Evolutionary conservation across 331 rosid genomes (phyloP).

Genomic region (Rhamnella rubrinervis): DNA sequence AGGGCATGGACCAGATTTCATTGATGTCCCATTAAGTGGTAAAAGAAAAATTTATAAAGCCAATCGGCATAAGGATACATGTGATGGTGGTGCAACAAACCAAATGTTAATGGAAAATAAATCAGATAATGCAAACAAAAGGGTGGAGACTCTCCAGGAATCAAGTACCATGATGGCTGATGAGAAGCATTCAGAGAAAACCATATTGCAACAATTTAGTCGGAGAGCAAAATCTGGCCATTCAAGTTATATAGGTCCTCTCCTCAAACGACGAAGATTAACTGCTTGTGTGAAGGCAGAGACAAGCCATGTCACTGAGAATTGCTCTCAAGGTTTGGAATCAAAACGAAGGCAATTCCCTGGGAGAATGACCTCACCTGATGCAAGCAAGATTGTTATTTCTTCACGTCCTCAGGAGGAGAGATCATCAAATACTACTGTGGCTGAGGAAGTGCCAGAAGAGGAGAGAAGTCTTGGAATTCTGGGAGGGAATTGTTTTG

Average conservation of each 20-base stretch:
- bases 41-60: constrained; percentile 31
- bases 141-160: constrained; percentile 29
- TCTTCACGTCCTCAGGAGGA: constrained; percentile 29
- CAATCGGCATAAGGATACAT: constrained; percentile 17
- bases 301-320: constrained; percentile 33
- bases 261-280: constrained; percentile 54
- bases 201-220: constrained; percentile 36
- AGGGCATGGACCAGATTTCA: constrained; percentile 25
- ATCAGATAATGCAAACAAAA: constrained; percentile 31
- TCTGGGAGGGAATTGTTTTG: constrained; percentile 20
- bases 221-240: constrained; percentile 46
- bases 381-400: constrained; percentile 32
- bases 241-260: constrained; percentile 42
- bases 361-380: constrained; percentile 29
- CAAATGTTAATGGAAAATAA: constrained; percentile 24
- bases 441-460: constrained; percentile 30
- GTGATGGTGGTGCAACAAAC: constrained; percentile 15
- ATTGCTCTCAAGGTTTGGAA: constrained; percentile 33
- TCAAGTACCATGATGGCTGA: constrained; percentile 22
- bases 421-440: constrained; percentile 26
- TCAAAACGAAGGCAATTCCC: constrained; percentile 28
- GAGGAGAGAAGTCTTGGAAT: constrained; percentile 25
- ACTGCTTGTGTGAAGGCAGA: constrained; percentile 57
- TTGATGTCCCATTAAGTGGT: constrained; percentile 17
- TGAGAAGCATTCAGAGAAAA: constrained; percentile 37